Percentiles rank a stretch among this genome's conserved stretches.
Evolutionary conservation across 768 basidiomycete genomes (phyloP).

Genomic region (Tulasnella sp.): DNA sequence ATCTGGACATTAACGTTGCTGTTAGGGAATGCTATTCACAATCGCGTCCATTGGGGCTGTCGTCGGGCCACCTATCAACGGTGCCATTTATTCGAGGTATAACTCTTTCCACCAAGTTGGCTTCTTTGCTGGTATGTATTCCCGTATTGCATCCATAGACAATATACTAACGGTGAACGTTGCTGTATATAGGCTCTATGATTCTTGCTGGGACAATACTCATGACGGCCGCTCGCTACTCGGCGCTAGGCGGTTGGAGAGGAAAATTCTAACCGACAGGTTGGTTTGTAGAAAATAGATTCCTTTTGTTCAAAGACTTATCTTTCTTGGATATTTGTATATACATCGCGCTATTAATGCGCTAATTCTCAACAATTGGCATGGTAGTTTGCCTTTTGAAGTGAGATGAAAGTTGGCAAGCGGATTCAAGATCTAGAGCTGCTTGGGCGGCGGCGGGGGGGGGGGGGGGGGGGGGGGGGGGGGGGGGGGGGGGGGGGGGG

Average conservation of each 20-base stretch:
- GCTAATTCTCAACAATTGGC: no score
- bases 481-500: no score
- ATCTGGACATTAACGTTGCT: not conserved
- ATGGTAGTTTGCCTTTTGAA: no score
- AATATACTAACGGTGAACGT: not conserved
- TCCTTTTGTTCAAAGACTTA: not conserved
- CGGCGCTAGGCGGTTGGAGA: constrained; percentile 19
- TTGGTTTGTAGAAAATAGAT: no score
- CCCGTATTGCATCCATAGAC: not conserved
- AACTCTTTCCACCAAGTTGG: constrained; percentile 23
- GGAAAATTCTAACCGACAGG: constrained; percentile 17
- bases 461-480: no score
- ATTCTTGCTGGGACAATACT: constrained; percentile 12
- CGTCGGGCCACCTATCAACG: constrained; percentile 31
- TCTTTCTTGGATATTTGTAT: not conserved
- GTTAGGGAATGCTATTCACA: constrained; percentile 30
- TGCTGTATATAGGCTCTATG: not conserved
- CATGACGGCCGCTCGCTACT: constrained; percentile 19
- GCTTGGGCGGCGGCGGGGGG: no score
- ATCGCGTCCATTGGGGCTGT: constrained; percentile 27
- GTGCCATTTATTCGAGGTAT: constrained; percentile 24
- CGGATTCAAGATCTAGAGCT: no score
- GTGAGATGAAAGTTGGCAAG: no score
- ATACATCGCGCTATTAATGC: not conserved
- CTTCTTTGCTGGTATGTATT: constrained; percentile 28